Evolutionary conservation across 179 eudicot species (phyloP).

Genomic region (Drosera spatulata): DNA sequence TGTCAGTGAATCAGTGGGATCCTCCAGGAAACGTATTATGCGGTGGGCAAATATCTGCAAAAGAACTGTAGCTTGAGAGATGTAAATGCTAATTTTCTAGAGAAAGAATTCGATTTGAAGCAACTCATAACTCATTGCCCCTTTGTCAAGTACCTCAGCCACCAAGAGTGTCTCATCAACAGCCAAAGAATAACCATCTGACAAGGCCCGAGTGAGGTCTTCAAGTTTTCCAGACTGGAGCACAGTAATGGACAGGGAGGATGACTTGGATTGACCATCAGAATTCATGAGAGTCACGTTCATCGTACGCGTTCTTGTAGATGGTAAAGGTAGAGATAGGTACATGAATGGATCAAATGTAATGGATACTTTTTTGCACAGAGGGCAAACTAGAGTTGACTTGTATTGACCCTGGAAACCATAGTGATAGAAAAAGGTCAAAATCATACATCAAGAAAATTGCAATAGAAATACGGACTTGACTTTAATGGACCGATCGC

Average conservation of each 20-base stretch:
- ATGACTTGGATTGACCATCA: constrained; percentile 58
- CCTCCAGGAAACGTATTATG: constrained; percentile 83
- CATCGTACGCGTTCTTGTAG: constrained; percentile 68
- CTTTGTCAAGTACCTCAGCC: constrained; percentile 56
- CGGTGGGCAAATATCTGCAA: constrained; percentile 79
- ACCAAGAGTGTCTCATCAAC: constrained; percentile 68
- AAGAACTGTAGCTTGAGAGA: constrained; percentile 15
- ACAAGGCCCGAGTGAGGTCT: constrained; percentile 70
- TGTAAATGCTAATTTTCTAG: constrained; percentile 8
- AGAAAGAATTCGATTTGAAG: neutral
- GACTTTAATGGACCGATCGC: constrained; percentile 68
- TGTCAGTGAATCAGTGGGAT: constrained; percentile 74
- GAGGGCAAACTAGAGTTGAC: constrained; percentile 92
- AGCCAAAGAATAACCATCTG: constrained; percentile 55
- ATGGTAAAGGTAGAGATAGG: constrained; percentile 87
- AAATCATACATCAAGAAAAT: constrained; percentile 40
- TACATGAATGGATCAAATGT: constrained; percentile 99
- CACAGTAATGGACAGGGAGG: constrained; percentile 89
- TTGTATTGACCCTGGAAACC: constrained; percentile 90
- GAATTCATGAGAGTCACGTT: constrained; percentile 70
- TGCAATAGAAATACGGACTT: constrained; percentile 55
- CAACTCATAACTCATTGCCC: neutral
- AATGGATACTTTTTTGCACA: constrained; percentile 73
- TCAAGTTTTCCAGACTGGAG: constrained; percentile 59
- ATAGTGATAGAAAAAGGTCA: constrained; percentile 40